Percentiles rank a stretch among this genome's conserved stretches.
These are phyloP conservation scores for Myrmaecium sp. DNA, from an alignment of 2,329 filamentous ascomycete genomes.

Conservation along the genomic window DNA sequence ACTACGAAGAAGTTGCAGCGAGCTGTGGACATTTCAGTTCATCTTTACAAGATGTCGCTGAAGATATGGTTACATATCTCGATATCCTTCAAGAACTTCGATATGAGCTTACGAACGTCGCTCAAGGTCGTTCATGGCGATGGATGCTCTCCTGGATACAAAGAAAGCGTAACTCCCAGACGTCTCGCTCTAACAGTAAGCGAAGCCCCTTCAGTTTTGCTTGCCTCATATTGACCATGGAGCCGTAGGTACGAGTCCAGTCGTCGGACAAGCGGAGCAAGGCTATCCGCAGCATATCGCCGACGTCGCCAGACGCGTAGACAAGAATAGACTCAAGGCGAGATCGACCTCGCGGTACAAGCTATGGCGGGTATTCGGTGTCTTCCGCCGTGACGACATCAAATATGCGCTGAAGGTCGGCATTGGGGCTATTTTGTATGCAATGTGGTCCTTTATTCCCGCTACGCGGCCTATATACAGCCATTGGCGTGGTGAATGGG, in stretches of 20 bases:
- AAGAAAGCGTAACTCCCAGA: slow-evolving; percentile 7
- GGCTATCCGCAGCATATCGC: slow-evolving; percentile 19
- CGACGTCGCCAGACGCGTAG: slow-evolving; percentile 11
- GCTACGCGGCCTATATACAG: slow-evolving; percentile 64
- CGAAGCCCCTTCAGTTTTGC: too few species aligned
- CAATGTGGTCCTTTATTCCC: slow-evolving; percentile 71
- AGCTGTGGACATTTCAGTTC: slow-evolving; percentile 95
- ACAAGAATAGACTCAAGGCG: slow-evolving; percentile 9
- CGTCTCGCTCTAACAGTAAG: not conserved
- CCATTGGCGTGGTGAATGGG: slow-evolving; percentile 93
- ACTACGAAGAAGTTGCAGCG: slow-evolving; percentile 94
- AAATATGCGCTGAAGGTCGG: slow-evolving; percentile 87
- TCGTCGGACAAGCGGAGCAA: slow-evolving; percentile 13
- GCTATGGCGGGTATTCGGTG: slow-evolving; percentile 36
- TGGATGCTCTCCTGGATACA: slow-evolving; percentile 68
- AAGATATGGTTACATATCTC: slow-evolving; percentile 72
- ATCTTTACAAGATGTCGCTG: slow-evolving; percentile 75
- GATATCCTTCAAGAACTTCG: slow-evolving; percentile 76
- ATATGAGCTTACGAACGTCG: slow-evolving; percentile 44
- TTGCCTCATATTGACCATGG: slow-evolving; percentile 6
- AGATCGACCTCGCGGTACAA: slow-evolving; percentile 22
- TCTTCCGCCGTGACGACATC: slow-evolving; percentile 47
- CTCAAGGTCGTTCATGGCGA: slow-evolving; percentile 52
- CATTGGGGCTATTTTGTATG: slow-evolving; percentile 74
- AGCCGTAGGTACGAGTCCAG: too few species aligned